phyloP scores from a whole-genome alignment of 306 rosid species.

The Coriaria nepalensis region DNA sequence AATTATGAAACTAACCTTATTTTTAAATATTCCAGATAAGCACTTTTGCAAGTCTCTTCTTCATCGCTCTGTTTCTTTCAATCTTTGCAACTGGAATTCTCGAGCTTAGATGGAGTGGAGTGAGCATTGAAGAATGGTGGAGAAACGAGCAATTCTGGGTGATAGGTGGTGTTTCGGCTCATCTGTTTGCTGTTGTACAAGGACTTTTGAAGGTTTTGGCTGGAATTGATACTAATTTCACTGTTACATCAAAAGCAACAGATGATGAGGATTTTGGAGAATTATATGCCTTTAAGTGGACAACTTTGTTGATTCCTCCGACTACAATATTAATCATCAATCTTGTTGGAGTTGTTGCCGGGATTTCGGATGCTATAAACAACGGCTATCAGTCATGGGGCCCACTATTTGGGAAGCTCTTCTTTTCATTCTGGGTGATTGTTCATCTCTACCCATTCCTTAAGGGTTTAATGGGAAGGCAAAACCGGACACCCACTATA shows the following conservation, averaged over 20 bases:
- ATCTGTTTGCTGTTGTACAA: conserved; percentile 80
- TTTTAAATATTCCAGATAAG: conserved; percentile 45
- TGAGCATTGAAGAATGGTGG: conserved; percentile 99
- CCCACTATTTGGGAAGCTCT: conserved; percentile 91
- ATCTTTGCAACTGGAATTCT: conserved; percentile 84
- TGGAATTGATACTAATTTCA: conserved; percentile 83
- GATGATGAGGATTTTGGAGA: conserved; percentile 90
- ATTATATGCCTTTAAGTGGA: conserved; percentile 72
- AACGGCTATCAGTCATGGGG: conserved; percentile 93
- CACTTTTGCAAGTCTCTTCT: conserved; percentile 76
- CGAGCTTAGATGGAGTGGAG: conserved; percentile 97
- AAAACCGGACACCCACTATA: conserved; percentile 93
- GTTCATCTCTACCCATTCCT: conserved; percentile 95
- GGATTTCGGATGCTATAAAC: conserved; percentile 91
- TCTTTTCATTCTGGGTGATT: conserved; percentile 95
- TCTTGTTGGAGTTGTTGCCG: conserved; percentile 91
- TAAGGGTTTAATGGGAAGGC: conserved; percentile 91
- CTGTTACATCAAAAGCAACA: conserved; percentile 79
- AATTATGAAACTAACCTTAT: too few species aligned
- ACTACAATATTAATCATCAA: conserved; percentile 81
- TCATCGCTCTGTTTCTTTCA: conserved; percentile 68
- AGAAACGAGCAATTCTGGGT: conserved; percentile 99
- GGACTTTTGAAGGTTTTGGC: conserved; percentile 86
- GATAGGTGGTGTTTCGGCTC: conserved; percentile 91
- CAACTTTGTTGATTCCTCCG: conserved; percentile 89